Percentiles rank a stretch among this genome's conserved stretches.
phyloP scores from a whole-genome alignment of 2,329 filamentous ascomycete species.

The Intubia oerlemansii region DNA sequence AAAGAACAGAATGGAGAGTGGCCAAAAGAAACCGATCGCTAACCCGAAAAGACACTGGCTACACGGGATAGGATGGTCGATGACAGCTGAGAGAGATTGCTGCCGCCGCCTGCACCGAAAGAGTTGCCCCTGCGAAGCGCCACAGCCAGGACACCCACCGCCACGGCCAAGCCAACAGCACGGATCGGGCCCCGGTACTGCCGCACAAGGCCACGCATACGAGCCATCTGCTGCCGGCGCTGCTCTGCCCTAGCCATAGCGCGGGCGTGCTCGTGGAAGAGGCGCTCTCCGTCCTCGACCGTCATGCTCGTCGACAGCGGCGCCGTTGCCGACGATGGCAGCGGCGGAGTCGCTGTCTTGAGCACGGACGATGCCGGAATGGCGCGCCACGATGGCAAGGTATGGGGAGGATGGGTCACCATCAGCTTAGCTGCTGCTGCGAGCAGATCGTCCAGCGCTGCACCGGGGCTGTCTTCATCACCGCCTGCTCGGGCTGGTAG shows the following conservation, averaged over 20 bases:
- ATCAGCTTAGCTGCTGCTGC: conserved; percentile 41
- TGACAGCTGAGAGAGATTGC: conserved; percentile 2
- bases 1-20: conserved; percentile 8
- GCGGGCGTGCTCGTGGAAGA: conserved; percentile 49
- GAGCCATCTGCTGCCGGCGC: conserved; percentile 24
- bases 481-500: conserved; percentile 34
- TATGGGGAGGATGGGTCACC: conserved; percentile 46
- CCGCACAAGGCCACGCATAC: conserved; percentile 22
- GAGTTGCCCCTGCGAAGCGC: conserved; percentile 32
- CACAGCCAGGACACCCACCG: conserved; percentile 46
- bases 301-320: no score
- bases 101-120: conserved; percentile 10
- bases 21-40: no score
- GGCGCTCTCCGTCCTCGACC: conserved; percentile 40
- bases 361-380: conserved; percentile 64
- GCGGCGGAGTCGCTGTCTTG: no score
- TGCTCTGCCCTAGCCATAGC: conserved; percentile 49
- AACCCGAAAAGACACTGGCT: no score
- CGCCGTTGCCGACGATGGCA: no score
- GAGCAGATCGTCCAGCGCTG: conserved; percentile 54
- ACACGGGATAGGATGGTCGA: no score
- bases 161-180: conserved; percentile 39
- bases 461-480: conserved; percentile 20
- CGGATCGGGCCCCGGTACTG: conserved; percentile 43
- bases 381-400: conserved; percentile 45